Percentiles rank a stretch among this genome's conserved stretches.
These are phyloP conservation scores for Paxillus ammoniavirescens DNA, from an alignment of 768 basidiomycete genomes.

Conservation along the genomic window DNA sequence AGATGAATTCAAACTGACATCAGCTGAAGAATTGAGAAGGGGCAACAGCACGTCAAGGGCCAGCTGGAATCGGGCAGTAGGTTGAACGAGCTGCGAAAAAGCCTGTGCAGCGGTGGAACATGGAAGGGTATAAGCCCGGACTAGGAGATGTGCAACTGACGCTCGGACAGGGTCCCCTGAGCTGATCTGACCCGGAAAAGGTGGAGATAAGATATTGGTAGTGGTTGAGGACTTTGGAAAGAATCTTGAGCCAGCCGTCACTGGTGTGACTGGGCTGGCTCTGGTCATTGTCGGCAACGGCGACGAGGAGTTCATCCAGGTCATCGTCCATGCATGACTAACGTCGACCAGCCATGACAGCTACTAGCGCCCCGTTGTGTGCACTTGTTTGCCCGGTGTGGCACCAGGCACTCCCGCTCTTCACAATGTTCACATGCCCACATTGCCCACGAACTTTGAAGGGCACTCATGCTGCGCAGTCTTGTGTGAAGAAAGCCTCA, in stretches of 20 bases:
- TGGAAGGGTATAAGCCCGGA: conserved; percentile 63
- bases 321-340: conserved; percentile 33
- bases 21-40: conserved; percentile 54
- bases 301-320: conserved; percentile 29
- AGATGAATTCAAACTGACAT: conserved; percentile 43
- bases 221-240: conserved; percentile 31
- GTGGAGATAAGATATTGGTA: conserved; percentile 35
- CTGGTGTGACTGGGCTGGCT: conserved; percentile 20
- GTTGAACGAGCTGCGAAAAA: conserved; percentile 73
- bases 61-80: conserved; percentile 76
- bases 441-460: too few species aligned
- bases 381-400: conserved; percentile 21
- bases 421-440: too few species aligned
- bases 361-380: conserved; percentile 7
- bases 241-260: conserved; percentile 32
- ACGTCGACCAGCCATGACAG: conserved; percentile 2
- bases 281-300: conserved; percentile 32
- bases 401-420: conserved; percentile 4
- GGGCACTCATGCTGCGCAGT: conserved; percentile 2
- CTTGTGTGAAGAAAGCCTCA: not conserved
- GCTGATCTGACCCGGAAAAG: conserved; percentile 28
- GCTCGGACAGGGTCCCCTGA: conserved; percentile 49
- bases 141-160: conserved; percentile 66
- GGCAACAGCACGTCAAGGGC: conserved; percentile 81
- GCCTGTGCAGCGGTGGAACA: conserved; percentile 78